These are phyloP conservation scores for Pseudotsuga menziesii DNA, from an alignment of 75 land plant species.

Conservation along the genomic window DNA sequence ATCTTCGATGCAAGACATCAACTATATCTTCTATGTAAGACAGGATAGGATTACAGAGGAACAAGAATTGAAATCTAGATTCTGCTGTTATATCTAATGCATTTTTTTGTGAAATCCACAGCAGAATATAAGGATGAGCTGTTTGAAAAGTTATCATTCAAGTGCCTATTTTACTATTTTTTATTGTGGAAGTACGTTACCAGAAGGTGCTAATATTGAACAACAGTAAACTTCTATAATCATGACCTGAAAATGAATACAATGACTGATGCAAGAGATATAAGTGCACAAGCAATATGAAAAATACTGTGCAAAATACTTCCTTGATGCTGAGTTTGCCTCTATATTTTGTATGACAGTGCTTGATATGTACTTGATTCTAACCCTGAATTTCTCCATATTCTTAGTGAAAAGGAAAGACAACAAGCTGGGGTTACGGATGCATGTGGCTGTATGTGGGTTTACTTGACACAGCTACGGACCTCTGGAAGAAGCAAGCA, in stretches of 20 bases:
- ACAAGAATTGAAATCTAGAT: background rate
- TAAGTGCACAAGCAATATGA: background rate
- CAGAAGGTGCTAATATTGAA: background rate
- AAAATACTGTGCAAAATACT: background rate
- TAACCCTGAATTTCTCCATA: conserved; percentile 5
- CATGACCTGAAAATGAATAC: background rate
- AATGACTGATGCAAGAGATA: background rate
- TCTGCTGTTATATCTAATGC: background rate
- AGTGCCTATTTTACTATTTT: background rate
- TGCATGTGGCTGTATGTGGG: conserved; percentile 83
- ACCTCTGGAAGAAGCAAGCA: conserved; percentile 46
- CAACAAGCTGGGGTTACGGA: conserved; percentile 66
- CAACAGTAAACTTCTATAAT: background rate
- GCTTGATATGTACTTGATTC: conserved; percentile 6
- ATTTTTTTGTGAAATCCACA: background rate
- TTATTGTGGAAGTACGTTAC: background rate
- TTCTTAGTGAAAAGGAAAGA: conserved; percentile 87
- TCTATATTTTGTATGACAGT: conserved; percentile 3
- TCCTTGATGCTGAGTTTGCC: background rate
- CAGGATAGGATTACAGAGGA: background rate
- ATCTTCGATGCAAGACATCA: background rate
- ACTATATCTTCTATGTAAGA: background rate
- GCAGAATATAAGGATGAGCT: background rate
- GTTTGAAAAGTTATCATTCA: background rate
- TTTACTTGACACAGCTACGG: conserved; percentile 63